Evolutionary conservation across 2,329 filamentous ascomycete species (phyloP), one percentile per base, ranked within the genome.

Genomic region (Talaromyces marneffei): DNA sequence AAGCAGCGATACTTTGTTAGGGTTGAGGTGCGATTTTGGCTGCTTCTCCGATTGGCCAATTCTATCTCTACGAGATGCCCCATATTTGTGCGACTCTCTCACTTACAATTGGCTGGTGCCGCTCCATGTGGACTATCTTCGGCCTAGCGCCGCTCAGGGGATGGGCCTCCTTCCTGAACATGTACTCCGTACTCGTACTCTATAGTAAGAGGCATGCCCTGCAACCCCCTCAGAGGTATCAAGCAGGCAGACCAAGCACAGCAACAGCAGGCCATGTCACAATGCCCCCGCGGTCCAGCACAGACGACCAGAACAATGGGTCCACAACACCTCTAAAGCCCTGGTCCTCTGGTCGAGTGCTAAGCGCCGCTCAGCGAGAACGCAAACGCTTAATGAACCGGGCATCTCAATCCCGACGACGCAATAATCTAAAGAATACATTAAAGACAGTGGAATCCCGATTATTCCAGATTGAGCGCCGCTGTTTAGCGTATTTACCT

Each of bases 371-470:
- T 5, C 55, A 57, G 10, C n/a, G 55, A 33, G 55, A 57, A 23
- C 55, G 55, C 27, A 57, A 57, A 35, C 55, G 55, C 4, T 6
- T 44, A 4, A 57, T 57, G 55, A 57, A 57, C n/a, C 55, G 55
- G 3, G 55, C 25, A n/a, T 57, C 55, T 20, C 55, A 57, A 35
- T 42, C 55, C 40, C 33, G 37, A 16, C 53, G 53, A 14, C 37
- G 55, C 25, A 35, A 33, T 16, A 57, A 37, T 31, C 18, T 44
- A 9, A 46, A 57, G 20, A 46, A 4, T 10, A 12, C 25, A 23
- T 42, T 57, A n/a, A 44, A 44, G n/a, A 27, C 23, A 1, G 18
- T 57, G 40, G 55, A 57, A 57, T 20, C 25, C 16, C 55, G 55
- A 3, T 33, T 57, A 37, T 35, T 23, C 23, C 55, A 57, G 27